Base-by-base conservation (phyloP, 2,329 filamentous ascomycete species). In the Phoma sp. region DNA sequence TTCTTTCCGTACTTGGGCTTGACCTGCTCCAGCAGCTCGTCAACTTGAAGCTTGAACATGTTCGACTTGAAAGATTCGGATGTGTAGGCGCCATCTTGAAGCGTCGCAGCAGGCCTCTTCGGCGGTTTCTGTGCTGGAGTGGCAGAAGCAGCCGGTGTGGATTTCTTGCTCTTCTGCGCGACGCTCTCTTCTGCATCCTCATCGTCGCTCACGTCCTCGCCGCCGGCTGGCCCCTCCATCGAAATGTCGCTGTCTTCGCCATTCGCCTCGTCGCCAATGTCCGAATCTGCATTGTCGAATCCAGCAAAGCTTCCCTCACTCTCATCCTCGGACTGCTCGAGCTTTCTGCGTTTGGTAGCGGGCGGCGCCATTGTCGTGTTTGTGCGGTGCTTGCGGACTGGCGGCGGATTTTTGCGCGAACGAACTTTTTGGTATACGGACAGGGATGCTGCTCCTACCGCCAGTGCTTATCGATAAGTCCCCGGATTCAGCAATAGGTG, bases 1-100 rank as follows among this genome's bases (percentile, higher is more conserved):
- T 81, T 82, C 68, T 82, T 85, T 29, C 83, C 83, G 60, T 87
- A 84, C 57, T 84, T 82, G 31, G 82, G 83, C 63, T 81, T 80
- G 44, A 86, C 76, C 60, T 86, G 82, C 6, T 77, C 73, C 45
- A 89, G 71, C 52, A 90, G 76, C 63, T 88, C 85, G 60, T 89
- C 84, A 31, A 88, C 79, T 68, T 90, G 87, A 9, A 89, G 73
- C 69, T 88, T 88, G 76, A 90, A 88, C 52, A 88, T 77, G 68
- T 81, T 87, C 38, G 85, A 87, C 68, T 87, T 87, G 77, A 84
- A 88, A n/a, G 82, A 79, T 43, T 83, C 83, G 29, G 78, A 80
- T 19, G 74, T 76, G 67, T 81, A 83, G 24, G 77, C 72, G 46
- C 76, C 77, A 35, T 74, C 72, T 33, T 70, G 67, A 8, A 67